Base-by-base conservation (phyloP, 257 asterid genomes). In the Datura wrightii region DNA sequence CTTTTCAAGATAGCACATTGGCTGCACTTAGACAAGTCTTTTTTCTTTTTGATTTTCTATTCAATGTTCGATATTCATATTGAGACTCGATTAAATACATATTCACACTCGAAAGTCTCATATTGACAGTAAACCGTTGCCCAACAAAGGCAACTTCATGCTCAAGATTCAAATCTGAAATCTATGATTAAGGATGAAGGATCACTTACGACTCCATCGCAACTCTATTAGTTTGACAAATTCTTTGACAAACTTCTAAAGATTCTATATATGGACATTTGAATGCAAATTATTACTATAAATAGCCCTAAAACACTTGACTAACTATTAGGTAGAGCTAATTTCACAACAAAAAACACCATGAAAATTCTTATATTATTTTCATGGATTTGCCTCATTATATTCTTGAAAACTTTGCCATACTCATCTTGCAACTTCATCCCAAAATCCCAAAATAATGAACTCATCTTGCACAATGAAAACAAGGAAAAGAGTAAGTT, bases 361-460 rank as follows among this genome's bases (percentile, higher is more conserved):
- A 76, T 76, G 81, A 76, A 76, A 14, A 13, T 50, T 76, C 60
- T 24, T 76, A 14, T 76, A 76, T 76, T 76, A 76, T 13, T 50
- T 76, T 76, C 62, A 50, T 76, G 81, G 44, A 4, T 76, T 50
- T 76, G 31, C 62, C 62, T 76, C 6, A 76, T 50, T 76, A 50
- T 50, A 50, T 50, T 50, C 81, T 76, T 76, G 59, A 34, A 24
- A 24, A 48, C 42, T 11, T 76, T 76, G 14, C 42, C 60, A 76
- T 31, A 50, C 62, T 6, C 81, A 52, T 48, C 81, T 76, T 50
- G 81, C 60, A 76, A 10, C 19, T 50, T 50, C 42, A 76, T 50
- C 62, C 81, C 81, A 76, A 76, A 74, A 48, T 11, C 81, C 42
- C 50, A 3, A 76, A 13, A 48, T 76, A 5, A 76, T 48, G 60